A percentile compares a stretch with the other conserved stretches of the same genome.
Evolutionary conservation across 805 yeast species (phyloP).

Genomic region (Jamesozyma lodderae): DNA sequence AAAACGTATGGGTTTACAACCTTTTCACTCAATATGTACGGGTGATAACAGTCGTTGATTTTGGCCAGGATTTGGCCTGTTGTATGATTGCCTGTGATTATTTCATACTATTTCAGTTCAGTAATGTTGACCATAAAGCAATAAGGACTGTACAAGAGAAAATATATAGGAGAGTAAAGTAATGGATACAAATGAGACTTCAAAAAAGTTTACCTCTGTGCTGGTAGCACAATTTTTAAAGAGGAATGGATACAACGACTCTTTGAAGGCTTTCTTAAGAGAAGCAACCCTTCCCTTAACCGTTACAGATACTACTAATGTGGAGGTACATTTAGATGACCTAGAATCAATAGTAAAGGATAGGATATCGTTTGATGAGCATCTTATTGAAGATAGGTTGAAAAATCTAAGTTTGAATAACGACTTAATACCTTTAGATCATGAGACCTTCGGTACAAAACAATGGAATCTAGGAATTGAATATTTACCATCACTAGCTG

Average conservation of each 20-base stretch:
- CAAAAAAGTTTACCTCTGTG: constrained; percentile 20
- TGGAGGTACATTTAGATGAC: constrained; percentile 8
- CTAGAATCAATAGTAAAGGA: constrained; percentile 21
- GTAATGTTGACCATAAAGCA: no score
- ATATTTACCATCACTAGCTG: constrained; percentile 1
- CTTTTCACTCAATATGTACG: no score
- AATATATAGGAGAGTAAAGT: not conserved
- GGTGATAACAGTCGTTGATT: no score
- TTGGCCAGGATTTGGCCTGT: no score
- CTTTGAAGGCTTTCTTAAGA: constrained; percentile 40
- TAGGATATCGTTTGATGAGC: constrained; percentile 21
- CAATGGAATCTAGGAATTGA: constrained; percentile 17
- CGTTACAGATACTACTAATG: constrained; percentile 3
- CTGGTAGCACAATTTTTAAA: constrained; percentile 54
- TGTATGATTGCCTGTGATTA: no score
- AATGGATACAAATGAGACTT: not conserved
- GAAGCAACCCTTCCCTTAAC: constrained; percentile 16
- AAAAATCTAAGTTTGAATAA: constrained; percentile 9
- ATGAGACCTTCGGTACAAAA: constrained; percentile 5
- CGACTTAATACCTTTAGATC: constrained; percentile 6
- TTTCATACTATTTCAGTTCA: no score
- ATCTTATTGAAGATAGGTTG: constrained; percentile 9
- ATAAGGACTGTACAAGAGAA: not conserved
- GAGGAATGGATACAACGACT: constrained; percentile 37
- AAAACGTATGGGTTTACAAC: no score